Base-by-base conservation (phyloP, 371 early-diverging fungal species). In the Actinomucor elegans region DNA sequence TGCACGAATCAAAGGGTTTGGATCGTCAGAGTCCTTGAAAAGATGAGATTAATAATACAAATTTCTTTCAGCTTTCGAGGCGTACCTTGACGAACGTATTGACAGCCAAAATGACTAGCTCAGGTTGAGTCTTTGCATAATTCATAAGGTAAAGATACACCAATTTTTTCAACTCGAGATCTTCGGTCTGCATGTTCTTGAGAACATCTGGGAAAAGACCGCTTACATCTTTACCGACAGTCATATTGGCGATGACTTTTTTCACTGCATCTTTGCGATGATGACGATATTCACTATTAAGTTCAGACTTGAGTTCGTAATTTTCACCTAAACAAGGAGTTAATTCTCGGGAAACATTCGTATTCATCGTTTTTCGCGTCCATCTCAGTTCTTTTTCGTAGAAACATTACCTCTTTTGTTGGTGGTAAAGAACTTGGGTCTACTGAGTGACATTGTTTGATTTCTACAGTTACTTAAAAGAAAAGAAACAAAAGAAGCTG, bases 131-230 rank as follows among this genome's bases (percentile, higher is more conserved):
- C 67, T 96, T 93, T 46, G 98, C 98, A 88, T 87, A 94, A 77
- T 93, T 91, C 64, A 91, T 91, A 44, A 94, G 58, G 51, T 91
- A 93, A 51, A 93, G 75, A 59, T 94, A 91, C 24, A 97, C 94
- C 83, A 97, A 86, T 74, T 97, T 97, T 71, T 97, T 98, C 58
- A 93, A 45, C 65, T 97, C 97, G 51, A 99, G 68, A 71, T 97
- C 98, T 54, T 96, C 97, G 2, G 97, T 99, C 69, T 97, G 97
- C 98, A 99, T 99, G 80, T 95, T 95, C 81, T 96, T 96, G 26
- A 99, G 83, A 8, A 99, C 97, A 61, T 99, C 97, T 29, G 98
- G 97, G 67, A 90, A 92, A 34, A 92, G 67, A 4, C 85, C 80
- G 55, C 88, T 87, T 55, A 92, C 90, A 61, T 92, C 93, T 67